These are phyloP conservation scores for Cryptosporidium sp. DNA, from an alignment of 169 alveolate species.

Conservation along the genomic window DNA sequence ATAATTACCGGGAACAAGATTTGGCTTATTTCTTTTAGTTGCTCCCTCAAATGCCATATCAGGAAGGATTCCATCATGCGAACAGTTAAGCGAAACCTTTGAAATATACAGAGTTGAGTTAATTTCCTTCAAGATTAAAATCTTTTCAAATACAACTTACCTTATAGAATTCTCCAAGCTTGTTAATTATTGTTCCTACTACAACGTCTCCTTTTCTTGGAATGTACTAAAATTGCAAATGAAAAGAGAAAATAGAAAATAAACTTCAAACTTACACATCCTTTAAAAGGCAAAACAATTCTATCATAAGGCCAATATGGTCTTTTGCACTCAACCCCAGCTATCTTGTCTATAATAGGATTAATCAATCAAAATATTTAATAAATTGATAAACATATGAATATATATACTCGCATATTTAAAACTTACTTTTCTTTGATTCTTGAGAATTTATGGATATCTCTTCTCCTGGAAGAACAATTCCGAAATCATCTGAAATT, in stretches of 20 bases:
- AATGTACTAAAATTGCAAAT: constrained; percentile 25
- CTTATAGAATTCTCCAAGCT: constrained; percentile 55
- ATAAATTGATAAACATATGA: too few relatives aligned
- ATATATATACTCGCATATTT: too few relatives aligned
- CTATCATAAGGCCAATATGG: constrained; percentile 63
- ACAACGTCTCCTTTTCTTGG: constrained; percentile 66
- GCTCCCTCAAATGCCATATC: constrained; percentile 77
- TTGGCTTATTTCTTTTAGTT: constrained; percentile 67
- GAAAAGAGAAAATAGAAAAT: neutral
- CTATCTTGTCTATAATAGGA: constrained; percentile 10
- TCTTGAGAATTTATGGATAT: neutral
- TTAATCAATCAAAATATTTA: neutral
- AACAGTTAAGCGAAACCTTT: constrained; percentile 39
- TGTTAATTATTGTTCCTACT: constrained; percentile 39
- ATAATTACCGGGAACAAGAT: constrained; percentile 17
- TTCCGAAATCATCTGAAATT: constrained; percentile 13
- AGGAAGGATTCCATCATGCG: constrained; percentile 37
- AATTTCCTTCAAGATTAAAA: neutral
- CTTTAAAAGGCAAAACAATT: constrained; percentile 20
- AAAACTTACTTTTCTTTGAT: constrained; percentile 33
- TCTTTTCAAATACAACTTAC: constrained; percentile 10
- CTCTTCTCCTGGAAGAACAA: constrained; percentile 73
- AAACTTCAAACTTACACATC: constrained; percentile 50
- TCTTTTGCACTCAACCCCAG: constrained; percentile 60
- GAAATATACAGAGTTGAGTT: neutral